phyloP scores from a whole-genome alignment of 768 basidiomycete genomes.

The Epithele typhae region DNA sequence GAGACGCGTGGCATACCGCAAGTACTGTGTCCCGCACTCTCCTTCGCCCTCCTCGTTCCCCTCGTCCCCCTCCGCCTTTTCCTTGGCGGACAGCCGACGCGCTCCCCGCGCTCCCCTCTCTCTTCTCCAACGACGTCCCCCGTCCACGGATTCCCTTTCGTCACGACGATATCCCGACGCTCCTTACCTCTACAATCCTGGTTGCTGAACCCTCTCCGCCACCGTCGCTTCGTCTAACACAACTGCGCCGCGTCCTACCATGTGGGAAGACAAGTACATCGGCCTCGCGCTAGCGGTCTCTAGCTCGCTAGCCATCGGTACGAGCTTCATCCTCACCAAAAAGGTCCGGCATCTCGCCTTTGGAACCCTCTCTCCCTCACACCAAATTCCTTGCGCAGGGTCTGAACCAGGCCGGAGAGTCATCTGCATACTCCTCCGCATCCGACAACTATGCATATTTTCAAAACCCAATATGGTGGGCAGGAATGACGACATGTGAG shows the following conservation, averaged over 20 bases:
- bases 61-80: slow-evolving; percentile 1
- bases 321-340: slow-evolving; percentile 98
- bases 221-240: no score
- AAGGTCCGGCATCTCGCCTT: slow-evolving; percentile 52
- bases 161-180: no score
- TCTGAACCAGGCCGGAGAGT: slow-evolving; percentile 76
- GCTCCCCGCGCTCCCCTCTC: no score
- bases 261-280: slow-evolving; percentile 94
- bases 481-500: slow-evolving; percentile 88
- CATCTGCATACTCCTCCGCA: slow-evolving; percentile 48
- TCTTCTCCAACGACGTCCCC: no score
- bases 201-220: no score
- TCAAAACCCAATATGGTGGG: slow-evolving; percentile 95
- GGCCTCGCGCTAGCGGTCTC: slow-evolving; percentile 86
- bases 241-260: slow-evolving; percentile 26
- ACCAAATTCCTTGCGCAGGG: slow-evolving; percentile 50
- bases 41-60: not conserved
- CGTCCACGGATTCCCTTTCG: no score
- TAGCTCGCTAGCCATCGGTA: slow-evolving; percentile 84
- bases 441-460: slow-evolving; percentile 87
- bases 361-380: not conserved
- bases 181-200: no score
- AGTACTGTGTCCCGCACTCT: not conserved
- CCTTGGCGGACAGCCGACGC: not conserved
- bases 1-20: slow-evolving; percentile 1